Percentiles rank a stretch among this genome's conserved stretches.
phyloP scores from a whole-genome alignment of 2,329 filamentous ascomycete species.

The Penicillium sp. region DNA sequence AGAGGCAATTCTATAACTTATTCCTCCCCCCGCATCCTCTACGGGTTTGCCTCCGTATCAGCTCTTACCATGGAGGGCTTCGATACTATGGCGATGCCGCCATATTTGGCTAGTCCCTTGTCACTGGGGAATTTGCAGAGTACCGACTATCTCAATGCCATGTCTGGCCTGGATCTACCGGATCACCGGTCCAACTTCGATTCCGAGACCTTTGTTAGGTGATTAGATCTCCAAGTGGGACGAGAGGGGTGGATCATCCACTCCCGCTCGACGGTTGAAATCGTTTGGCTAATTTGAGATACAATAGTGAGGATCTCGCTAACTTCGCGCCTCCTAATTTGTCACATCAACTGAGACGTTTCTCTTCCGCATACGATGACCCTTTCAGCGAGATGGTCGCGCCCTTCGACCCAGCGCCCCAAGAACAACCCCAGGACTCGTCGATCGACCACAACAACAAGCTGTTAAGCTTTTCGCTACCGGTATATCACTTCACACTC shows the following conservation, averaged over 20 bases:
- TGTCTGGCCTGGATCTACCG: constrained; percentile 54
- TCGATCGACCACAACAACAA: constrained; percentile 66
- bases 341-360: constrained; percentile 47
- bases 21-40: constrained; percentile 9
- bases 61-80: constrained; percentile 53
- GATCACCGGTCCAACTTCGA: constrained; percentile 61
- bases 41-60: constrained; percentile 8
- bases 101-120: constrained; percentile 59
- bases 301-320: constrained; percentile 52
- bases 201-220: constrained; percentile 61
- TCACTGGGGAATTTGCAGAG: constrained; percentile 53
- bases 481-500: constrained; percentile 59
- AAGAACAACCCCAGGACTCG: constrained; percentile 53
- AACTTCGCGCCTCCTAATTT: constrained; percentile 45
- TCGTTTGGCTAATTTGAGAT: not conserved
- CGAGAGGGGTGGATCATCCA: constrained; percentile 9
- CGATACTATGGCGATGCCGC: constrained; percentile 59
- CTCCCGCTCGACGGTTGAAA: not conserved
- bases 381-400: constrained; percentile 53
- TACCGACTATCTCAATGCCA: constrained; percentile 48
- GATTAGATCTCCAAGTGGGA: constrained; percentile 21
- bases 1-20: not conserved
- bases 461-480: constrained; percentile 70
- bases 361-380: constrained; percentile 48
- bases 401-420: constrained; percentile 42